phyloP scores from a whole-genome alignment of 1,284 basidiomycete species.

The Ustilago cynodontis region DNA sequence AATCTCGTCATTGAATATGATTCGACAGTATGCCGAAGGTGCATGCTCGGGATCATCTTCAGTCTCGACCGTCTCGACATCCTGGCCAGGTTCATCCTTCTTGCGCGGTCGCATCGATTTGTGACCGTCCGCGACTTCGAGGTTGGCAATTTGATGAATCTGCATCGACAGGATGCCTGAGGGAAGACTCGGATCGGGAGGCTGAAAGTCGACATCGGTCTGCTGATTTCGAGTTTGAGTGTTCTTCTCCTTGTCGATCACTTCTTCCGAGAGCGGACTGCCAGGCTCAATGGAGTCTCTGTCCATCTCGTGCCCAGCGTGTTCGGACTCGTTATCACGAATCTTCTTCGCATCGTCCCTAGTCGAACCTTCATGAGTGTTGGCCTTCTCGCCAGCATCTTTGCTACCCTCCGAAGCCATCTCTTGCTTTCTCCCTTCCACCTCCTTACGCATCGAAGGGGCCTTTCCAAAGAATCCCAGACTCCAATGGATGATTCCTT shows the following conservation, averaged over 20 bases:
- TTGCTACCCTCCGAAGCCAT: neutral
- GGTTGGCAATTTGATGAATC: conserved; percentile 57
- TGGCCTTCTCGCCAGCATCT: neutral
- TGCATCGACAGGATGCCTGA: conserved; percentile 54
- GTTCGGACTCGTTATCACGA: neutral
- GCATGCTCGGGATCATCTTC: conserved; percentile 50
- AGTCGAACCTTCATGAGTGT: neutral
- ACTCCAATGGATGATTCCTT: conserved; percentile 41
- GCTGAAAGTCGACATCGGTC: conserved; percentile 43
- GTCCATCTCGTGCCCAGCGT: conserved; percentile 22
- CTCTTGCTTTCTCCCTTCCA: neutral
- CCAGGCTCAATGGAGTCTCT: conserved; percentile 8
- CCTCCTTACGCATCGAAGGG: conserved; percentile 14
- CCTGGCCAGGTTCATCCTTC: conserved; percentile 53
- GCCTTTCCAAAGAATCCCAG: conserved; percentile 53
- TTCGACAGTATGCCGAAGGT: conserved; percentile 69
- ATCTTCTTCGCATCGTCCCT: neutral
- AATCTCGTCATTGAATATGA: conserved; percentile 72
- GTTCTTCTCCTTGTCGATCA: conserved; percentile 22
- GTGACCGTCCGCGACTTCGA: conserved; percentile 69
- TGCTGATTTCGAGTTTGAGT: conserved; percentile 41
- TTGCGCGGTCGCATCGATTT: conserved; percentile 36
- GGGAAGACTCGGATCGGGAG: conserved; percentile 41
- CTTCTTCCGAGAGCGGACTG: conserved; percentile 19
- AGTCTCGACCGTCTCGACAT: conserved; percentile 41